Base-by-base conservation (phyloP, 108 stramenopile species). In the Nitzschia putrida region DNA sequence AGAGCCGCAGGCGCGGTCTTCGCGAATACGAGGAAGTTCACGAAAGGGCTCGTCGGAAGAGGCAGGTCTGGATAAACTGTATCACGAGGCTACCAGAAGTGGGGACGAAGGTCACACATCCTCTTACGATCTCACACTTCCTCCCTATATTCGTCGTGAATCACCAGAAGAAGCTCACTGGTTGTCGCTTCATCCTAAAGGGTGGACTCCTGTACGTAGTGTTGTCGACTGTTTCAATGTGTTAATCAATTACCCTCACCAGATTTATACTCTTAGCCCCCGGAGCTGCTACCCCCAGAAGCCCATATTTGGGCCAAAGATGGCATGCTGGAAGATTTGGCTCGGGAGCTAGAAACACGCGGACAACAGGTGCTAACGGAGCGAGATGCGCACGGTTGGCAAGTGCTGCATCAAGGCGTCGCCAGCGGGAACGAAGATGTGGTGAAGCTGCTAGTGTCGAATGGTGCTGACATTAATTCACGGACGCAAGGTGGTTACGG, bases 111-210 rank as follows among this genome's bases (percentile, higher is more conserved):
- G 74, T 0, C 74, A 68, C 60, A 69, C 74, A 12, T 18, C 74
- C 10, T 40, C 65, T 11, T 41, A 40, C 20, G 41, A 34, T 20
- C 63, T 21, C 11, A 53, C 12, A 0, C 44, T 85, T 22, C 84
- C 84, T 13, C 84, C 84, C 3, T 85, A 85, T 53, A 82, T 85
- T 25, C 61, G 72, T 25, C 50, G 78, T 22, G 78, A 72, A 38
- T 64, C 59, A 12, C 84, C 78, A 11, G 84, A 85, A 43, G 84
- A 79, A 34, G 34, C 45, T 1, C 74, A 79, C 26, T 85, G 84
- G 84, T 53, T 57, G 45, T 23, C 20, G 39, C 22, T 24, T 0
- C 78, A 85, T 61, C 84, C 84, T 5, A 59, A 68, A 39, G 78
- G 78, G 2, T 85, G 84, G 84, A 39, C 68, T 42, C 64, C 45